Conservation (phyloP, 2,329 filamentous ascomycete genomes). For the Lachnellula cervina region DNA sequence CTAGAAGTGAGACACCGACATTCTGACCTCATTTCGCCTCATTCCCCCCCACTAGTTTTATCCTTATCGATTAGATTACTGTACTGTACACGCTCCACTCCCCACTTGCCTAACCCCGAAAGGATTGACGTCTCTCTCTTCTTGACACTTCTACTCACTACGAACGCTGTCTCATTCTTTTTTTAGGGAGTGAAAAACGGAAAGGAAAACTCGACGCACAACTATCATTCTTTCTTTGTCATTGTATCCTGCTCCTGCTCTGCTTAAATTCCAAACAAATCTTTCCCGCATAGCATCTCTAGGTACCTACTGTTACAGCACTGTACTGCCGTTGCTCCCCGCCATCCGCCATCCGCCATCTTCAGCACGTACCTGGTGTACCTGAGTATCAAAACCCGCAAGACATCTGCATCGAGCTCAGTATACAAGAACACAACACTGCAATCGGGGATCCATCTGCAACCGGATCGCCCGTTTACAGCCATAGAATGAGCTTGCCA, state of each 20-base stretch:
- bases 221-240: no score
- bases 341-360: neutral
- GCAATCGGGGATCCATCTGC: neutral
- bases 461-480: neutral
- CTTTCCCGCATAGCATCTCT: no score
- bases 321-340: no score
- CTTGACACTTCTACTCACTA: neutral
- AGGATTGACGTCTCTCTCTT: neutral
- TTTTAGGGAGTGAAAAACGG: no score
- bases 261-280: no score
- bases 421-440: neutral
- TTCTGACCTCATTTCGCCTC: no score
- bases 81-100: no score
- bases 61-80: neutral
- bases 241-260: no score
- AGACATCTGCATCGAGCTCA: neutral
- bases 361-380: neutral
- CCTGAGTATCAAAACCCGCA: neutral
- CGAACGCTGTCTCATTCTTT: neutral
- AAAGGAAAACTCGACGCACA: no score
- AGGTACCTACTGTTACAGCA: no score
- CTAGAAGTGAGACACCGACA: no score
- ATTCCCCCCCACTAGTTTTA: neutral
- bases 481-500: constrained; percentile 19
- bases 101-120: neutral